A percentile compares a stretch with the other conserved stretches of the same genome.
These are phyloP conservation scores for Plectosphaerella plurivora DNA, from an alignment of 2,329 filamentous ascomycete species.

Conservation along the genomic window DNA sequence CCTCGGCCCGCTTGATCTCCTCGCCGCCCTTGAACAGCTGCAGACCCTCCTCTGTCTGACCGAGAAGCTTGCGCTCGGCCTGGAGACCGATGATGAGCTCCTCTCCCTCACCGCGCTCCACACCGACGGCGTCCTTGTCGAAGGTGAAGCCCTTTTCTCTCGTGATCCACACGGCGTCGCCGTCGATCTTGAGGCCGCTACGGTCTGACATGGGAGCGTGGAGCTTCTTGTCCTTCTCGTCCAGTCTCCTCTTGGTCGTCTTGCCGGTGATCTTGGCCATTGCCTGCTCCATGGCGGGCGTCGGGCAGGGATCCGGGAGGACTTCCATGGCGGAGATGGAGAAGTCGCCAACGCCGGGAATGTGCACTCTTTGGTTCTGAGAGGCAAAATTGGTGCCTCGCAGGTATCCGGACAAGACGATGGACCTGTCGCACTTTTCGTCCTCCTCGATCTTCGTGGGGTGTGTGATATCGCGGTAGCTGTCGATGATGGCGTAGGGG, in stretches of 20 bases:
- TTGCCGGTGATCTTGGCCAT: conserved; percentile 82
- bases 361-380: conserved; percentile 79
- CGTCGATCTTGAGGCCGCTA: conserved; percentile 91
- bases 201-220: conserved; percentile 99
- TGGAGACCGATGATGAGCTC: conserved; percentile 91
- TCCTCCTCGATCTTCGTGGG: conserved; percentile 88
- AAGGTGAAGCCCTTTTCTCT: conserved; percentile 73
- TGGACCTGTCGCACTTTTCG: conserved; percentile 81
- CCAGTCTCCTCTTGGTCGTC: conserved; percentile 71
- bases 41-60: conserved; percentile 76
- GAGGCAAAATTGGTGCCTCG: conserved; percentile 91
- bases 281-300: conserved; percentile 83
- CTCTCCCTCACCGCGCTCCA: conserved; percentile 86
- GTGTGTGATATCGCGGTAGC: conserved; percentile 91
- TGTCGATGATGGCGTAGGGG: conserved; percentile 89
- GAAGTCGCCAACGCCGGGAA: conserved; percentile 88
- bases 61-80: conserved; percentile 73
- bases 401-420: conserved; percentile 90
- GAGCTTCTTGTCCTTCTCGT: conserved; percentile 94
- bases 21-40: conserved; percentile 80
- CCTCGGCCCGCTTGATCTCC: conserved; percentile 55
- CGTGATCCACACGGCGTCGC: conserved; percentile 90
- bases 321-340: conserved; percentile 79
- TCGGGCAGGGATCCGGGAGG: conserved; percentile 91
- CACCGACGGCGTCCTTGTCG: conserved; percentile 58